Percentiles rank a stretch among this genome's conserved stretches.
Conservation (phyloP, 176 grass and related monocot genomes). For the Rhynchospora tenuis region DNA sequence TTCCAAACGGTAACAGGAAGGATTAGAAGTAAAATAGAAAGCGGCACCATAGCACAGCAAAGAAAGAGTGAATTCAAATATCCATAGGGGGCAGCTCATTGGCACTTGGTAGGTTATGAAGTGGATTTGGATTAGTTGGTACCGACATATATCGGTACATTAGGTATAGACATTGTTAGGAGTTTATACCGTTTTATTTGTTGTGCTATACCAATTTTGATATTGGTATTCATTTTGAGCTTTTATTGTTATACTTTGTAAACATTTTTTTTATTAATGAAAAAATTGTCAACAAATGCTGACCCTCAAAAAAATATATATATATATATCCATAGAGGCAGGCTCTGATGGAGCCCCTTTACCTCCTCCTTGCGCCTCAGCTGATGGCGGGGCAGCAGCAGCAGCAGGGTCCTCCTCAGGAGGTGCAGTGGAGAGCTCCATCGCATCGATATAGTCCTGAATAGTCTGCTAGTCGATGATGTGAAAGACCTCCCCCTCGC, state of each 20-base stretch:
- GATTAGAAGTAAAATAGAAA: background rate
- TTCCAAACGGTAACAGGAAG: background rate
- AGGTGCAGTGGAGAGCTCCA: conserved; percentile 39
- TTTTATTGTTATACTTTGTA: no score
- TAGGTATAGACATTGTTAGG: no score
- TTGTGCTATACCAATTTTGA: no score
- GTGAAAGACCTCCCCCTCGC: conserved; percentile 58
- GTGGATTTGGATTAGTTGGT: no score
- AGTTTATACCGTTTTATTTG: no score
- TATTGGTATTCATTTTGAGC: no score
- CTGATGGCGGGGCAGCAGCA: conserved; percentile 14
- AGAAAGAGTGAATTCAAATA: conserved; percentile 40
- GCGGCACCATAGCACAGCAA: background rate
- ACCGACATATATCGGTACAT: no score
- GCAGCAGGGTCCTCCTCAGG: conserved; percentile 29
- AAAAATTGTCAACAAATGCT: no score
- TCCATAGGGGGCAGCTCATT: no score
- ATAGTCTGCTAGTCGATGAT: conserved; percentile 51
- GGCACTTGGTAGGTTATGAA: no score
- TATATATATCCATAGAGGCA: conserved; percentile 60
- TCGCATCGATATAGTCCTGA: conserved; percentile 76
- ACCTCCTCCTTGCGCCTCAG: conserved; percentile 55
- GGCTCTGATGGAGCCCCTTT: conserved; percentile 27
- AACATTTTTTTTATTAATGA: no score
- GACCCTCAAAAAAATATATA: no score